phyloP scores from a whole-genome alignment of 192 early-diverging fungal genomes.

The Mortierella hygrophila region DNA sequence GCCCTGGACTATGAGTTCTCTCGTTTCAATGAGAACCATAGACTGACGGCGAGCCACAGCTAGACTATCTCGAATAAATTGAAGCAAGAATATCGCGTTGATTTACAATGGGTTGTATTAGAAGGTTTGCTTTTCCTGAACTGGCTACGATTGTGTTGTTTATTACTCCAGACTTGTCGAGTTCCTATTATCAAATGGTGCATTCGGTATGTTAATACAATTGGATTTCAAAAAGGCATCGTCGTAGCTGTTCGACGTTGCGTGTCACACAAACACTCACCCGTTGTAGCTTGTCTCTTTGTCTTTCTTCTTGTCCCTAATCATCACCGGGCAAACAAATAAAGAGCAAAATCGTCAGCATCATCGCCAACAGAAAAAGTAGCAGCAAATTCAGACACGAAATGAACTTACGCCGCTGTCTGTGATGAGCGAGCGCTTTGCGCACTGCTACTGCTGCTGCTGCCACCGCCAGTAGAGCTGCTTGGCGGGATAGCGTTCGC shows the following conservation, averaged over 20 bases:
- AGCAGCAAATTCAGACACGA: background rate
- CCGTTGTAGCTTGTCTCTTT: constrained; percentile 44
- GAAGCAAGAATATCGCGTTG: background rate
- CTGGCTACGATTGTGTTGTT: background rate
- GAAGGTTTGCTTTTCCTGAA: background rate
- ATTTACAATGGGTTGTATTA: background rate
- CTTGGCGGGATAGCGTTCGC: background rate
- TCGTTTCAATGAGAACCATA: background rate
- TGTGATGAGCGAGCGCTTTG: background rate
- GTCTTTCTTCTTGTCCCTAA: constrained; percentile 46
- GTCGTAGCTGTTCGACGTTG: no score
- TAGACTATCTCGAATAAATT: background rate
- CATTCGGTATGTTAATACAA: background rate
- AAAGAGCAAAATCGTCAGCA: background rate
- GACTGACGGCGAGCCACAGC: background rate
- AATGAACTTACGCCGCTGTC: constrained; percentile 20
- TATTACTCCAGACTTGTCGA: constrained; percentile 34
- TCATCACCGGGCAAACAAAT: background rate
- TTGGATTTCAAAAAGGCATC: no score
- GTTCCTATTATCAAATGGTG: constrained; percentile 18
- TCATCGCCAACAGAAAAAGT: background rate
- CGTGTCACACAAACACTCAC: background rate
- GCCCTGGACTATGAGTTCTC: constrained; percentile 1
- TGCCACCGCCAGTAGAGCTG: background rate
- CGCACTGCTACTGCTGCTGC: background rate